Evolutionary conservation across 2,329 filamentous ascomycete species (phyloP).

Genomic region (Emydomyces testavorans): DNA sequence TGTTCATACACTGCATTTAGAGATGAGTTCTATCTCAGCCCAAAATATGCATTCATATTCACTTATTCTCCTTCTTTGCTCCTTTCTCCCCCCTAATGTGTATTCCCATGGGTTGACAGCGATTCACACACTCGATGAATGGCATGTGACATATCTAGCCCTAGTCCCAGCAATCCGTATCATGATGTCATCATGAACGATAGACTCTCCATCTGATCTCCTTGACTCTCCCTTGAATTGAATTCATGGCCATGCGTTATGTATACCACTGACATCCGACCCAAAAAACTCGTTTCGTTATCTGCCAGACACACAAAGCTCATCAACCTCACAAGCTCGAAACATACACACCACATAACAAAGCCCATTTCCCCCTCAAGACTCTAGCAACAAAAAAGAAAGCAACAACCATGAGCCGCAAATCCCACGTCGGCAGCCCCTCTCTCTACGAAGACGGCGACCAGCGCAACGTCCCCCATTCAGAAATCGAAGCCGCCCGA

Average conservation of each 20-base stretch:
- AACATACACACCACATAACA: no score
- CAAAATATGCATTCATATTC: no score
- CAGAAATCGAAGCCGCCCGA: conserved; percentile 42
- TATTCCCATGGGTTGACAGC: background rate
- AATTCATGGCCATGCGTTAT: background rate
- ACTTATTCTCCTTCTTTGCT: no score
- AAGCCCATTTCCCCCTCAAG: no score
- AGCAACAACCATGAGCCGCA: conserved; percentile 41
- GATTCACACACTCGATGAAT: no score
- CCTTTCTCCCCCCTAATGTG: no score
- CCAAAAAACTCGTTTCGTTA: background rate
- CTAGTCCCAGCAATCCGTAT: background rate
- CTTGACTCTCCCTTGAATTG: background rate
- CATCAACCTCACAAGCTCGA: background rate
- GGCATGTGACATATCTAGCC: no score
- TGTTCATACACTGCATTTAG: no score
- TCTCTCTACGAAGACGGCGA: conserved; percentile 64
- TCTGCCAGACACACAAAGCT: background rate
- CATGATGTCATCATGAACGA: background rate
- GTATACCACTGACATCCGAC: background rate
- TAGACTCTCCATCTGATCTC: background rate
- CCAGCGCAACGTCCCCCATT: conserved; percentile 54
- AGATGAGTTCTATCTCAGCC: no score
- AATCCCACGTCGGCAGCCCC: conserved; percentile 55
- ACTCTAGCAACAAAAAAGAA: no score